Evolutionary conservation across 352 stramenopile species (phyloP).

Genomic region (Aphanomyces euteiches): DNA sequence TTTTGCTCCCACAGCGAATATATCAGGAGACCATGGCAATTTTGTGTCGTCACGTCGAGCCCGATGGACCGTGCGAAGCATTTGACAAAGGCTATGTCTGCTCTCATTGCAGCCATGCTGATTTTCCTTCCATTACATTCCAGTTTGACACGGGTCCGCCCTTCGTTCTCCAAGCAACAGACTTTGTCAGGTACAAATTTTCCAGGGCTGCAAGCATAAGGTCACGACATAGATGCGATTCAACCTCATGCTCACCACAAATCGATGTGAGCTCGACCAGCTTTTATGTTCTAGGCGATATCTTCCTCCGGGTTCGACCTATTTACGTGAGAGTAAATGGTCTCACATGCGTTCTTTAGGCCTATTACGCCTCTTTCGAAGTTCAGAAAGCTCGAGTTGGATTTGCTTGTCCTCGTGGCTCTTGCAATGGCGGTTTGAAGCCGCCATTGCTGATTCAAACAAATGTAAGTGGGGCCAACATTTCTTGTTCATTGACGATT

Average conservation of each 20-base stretch:
- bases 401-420: conserved; percentile 43
- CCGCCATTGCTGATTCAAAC: conserved; percentile 40
- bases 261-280: conserved; percentile 52
- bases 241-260: conserved; percentile 48
- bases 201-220: neutral
- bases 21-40: conserved; percentile 44
- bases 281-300: conserved; percentile 50
- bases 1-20: conserved; percentile 46
- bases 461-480: neutral
- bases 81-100: conserved; percentile 48
- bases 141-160: conserved; percentile 33
- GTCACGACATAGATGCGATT: conserved; percentile 40
- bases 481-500: neutral
- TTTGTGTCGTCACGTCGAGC: conserved; percentile 42
- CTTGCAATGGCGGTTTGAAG: conserved; percentile 38
- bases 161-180: conserved; percentile 48
- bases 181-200: conserved; percentile 47
- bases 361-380: conserved; percentile 70
- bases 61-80: conserved; percentile 30
- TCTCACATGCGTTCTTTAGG: neutral
- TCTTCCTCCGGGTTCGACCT: conserved; percentile 45
- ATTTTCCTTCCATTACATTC: conserved; percentile 56
- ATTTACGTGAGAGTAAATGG: neutral
- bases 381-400: conserved; percentile 39
- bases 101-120: conserved; percentile 41